Evolutionary conservation across 768 basidiomycete species (phyloP).

Genomic region (Strobilomyces dryophilus): DNA sequence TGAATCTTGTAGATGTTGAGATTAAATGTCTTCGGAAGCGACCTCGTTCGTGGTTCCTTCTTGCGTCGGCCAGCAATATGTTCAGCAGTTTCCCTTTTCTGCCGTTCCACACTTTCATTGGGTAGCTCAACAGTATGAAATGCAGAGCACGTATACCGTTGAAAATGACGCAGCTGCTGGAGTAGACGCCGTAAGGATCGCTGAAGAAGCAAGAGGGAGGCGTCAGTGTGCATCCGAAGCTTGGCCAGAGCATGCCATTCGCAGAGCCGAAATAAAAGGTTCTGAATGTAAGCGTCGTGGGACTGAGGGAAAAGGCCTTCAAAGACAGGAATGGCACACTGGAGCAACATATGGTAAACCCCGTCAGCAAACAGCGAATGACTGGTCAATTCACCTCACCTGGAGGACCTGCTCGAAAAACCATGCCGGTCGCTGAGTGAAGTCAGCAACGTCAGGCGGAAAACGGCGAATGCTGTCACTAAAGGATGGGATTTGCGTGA

Average conservation of each 20-base stretch:
- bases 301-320: neutral
- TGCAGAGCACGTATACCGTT: neutral
- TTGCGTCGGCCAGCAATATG: neutral
- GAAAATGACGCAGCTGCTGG: neutral
- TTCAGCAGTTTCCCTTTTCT: neutral
- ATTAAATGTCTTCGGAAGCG: neutral
- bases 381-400: neutral
- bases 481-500: neutral
- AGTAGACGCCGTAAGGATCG: neutral
- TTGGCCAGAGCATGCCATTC: slow-evolving; percentile 1
- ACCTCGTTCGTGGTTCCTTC: neutral
- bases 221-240: neutral
- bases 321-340: neutral
- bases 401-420: neutral
- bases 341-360: too few species aligned
- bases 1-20: neutral
- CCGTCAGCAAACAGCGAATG: neutral
- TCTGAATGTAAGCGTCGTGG: neutral
- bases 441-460: neutral
- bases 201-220: neutral
- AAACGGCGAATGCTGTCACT: neutral
- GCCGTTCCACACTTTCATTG: neutral
- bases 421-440: neutral
- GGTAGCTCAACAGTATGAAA: neutral
- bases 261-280: neutral